A percentile compares a stretch with the other conserved stretches of the same genome.
Evolutionary conservation across 148 eudicot species (phyloP).

Genomic region (Silene conica): DNA sequence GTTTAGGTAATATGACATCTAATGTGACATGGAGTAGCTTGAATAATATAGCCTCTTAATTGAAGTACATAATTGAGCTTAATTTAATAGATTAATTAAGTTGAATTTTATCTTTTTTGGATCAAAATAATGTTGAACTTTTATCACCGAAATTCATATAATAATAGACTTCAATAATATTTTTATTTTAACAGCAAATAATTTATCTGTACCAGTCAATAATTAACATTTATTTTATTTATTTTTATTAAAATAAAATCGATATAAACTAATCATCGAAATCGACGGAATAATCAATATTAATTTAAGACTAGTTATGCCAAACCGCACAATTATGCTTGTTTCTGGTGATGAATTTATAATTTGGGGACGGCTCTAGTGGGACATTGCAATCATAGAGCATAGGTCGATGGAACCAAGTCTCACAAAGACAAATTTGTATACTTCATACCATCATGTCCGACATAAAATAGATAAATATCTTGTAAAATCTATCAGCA

Average conservation of each 20-base stretch:
- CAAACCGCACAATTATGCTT: not conserved
- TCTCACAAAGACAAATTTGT: not conserved
- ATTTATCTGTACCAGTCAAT: too few species aligned
- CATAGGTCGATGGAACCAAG: not conserved
- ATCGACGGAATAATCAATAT: not conserved
- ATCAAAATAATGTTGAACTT: not conserved
- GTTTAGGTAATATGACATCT: not conserved
- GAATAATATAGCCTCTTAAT: not conserved
- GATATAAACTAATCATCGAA: too few species aligned
- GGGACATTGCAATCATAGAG: constrained; percentile 2
- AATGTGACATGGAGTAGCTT: not conserved
- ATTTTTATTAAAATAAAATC: too few species aligned
- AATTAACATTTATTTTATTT: too few species aligned
- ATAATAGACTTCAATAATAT: too few species aligned
- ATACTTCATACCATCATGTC: not conserved
- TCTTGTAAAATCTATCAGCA: too few species aligned
- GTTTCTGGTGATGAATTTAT: not conserved
- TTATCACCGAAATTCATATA: not conserved
- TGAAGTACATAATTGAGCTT: not conserved
- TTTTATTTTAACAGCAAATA: not conserved
- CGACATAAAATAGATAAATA: not conserved
- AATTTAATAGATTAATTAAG: not conserved
- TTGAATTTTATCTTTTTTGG: not conserved
- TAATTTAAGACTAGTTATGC: not conserved
- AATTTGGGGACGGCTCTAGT: constrained; percentile 9